A percentile compares a stretch with the other conserved stretches of the same genome.
Conservation (phyloP, 805 yeast genomes). For the Teunomyces pallodes region DNA sequence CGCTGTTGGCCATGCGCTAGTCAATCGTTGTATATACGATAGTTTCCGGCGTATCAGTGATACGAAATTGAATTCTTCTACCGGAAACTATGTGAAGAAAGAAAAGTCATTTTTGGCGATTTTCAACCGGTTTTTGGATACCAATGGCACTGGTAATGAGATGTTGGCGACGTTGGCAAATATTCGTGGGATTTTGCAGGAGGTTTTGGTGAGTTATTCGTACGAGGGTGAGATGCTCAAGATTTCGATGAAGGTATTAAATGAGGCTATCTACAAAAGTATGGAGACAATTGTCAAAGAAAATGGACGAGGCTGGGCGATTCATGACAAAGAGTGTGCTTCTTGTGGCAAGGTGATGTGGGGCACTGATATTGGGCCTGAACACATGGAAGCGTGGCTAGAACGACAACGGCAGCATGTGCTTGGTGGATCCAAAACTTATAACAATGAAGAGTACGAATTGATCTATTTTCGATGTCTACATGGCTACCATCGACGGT, state of each 20-base stretch:
- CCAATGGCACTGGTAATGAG: conserved; percentile 31
- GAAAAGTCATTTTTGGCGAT: conserved; percentile 50
- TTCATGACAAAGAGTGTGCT: conserved; percentile 56
- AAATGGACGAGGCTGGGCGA: conserved; percentile 59
- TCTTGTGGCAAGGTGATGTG: conserved; percentile 73
- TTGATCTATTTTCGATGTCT: conserved; percentile 60
- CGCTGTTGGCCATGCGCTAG: conserved; percentile 4
- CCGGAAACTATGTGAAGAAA: conserved; percentile 6
- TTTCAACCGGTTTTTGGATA: conserved; percentile 52
- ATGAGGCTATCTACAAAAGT: conserved; percentile 52
- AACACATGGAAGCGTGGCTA: conserved; percentile 59
- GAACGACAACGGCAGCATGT: conserved; percentile 22
- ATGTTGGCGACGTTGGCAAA: conserved; percentile 54
- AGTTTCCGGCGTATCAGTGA: conserved; percentile 34
- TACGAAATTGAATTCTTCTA: conserved; percentile 16
- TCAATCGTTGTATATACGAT: conserved; percentile 30
- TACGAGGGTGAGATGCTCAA: conserved; percentile 59
- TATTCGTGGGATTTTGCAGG: conserved; percentile 56
- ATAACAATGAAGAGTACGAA: conserved; percentile 22
- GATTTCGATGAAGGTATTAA: conserved; percentile 52
- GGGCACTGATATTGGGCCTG: conserved; percentile 56
- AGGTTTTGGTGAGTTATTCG: conserved; percentile 60
- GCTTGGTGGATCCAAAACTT: not conserved
- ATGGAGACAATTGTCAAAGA: conserved; percentile 41
- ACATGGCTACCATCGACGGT: conserved; percentile 62